Evolutionary conservation across 1,139 yeast genomes (phyloP).

Genomic region (Yamadazyma atmosphaerica): DNA sequence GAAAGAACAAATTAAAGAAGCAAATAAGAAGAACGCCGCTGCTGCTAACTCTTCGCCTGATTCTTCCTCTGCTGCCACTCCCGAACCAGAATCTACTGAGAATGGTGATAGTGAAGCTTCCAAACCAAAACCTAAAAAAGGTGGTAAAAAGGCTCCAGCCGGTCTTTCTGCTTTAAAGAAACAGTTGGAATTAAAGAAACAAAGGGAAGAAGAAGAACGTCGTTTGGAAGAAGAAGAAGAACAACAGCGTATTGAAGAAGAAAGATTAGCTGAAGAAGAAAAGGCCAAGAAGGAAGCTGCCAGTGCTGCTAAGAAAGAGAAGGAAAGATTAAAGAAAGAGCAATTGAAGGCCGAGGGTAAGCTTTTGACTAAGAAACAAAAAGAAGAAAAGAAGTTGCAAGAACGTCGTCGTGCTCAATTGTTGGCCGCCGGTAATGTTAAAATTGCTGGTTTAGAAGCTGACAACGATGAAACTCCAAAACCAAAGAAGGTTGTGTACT

Average conservation of each 20-base stretch:
- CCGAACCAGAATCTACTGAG: constrained; percentile 34
- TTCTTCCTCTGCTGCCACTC: constrained; percentile 30
- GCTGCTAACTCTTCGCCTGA: constrained; percentile 36
- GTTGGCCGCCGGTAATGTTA: constrained; percentile 64
- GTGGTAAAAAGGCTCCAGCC: constrained; percentile 72
- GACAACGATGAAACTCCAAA: constrained; percentile 47
- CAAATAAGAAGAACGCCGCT: constrained; percentile 57
- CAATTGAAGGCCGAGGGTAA: constrained; percentile 93
- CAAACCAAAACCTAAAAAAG: constrained; percentile 46
- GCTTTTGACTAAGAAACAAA: constrained; percentile 85
- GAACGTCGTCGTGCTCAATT: constrained; percentile 91
- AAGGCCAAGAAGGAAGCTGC: constrained; percentile 71
- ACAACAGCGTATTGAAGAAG: constrained; percentile 61
- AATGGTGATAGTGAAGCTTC: constrained; percentile 23
- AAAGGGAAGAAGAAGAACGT: constrained; percentile 71
- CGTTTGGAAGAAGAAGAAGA: constrained; percentile 72
- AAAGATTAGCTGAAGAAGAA: constrained; percentile 59
- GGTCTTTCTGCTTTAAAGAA: constrained; percentile 79
- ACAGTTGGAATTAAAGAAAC: constrained; percentile 85
- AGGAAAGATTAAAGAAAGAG: constrained; percentile 75
- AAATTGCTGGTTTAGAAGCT: constrained; percentile 70
- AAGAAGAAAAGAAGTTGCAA: constrained; percentile 82
- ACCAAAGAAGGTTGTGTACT: constrained; percentile 74
- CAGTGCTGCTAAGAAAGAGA: constrained; percentile 74
- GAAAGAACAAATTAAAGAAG: constrained; percentile 64